These are phyloP conservation scores for Plasmopara viticola DNA, from an alignment of 352 stramenopile species.

Conservation along the genomic window DNA sequence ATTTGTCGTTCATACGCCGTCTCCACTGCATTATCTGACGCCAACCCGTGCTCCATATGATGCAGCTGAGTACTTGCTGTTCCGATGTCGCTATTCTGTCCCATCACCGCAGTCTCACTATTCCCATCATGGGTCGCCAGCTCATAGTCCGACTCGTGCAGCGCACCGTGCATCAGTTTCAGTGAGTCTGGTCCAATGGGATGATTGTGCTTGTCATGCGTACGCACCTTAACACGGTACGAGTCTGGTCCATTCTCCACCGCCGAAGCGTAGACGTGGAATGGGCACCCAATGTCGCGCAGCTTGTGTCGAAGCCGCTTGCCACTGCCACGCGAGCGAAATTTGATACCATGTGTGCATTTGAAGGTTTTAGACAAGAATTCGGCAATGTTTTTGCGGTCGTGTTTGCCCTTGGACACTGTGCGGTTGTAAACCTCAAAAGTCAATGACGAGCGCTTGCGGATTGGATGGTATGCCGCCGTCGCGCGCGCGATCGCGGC, in stretches of 20 bases:
- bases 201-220: slow-evolving; percentile 73
- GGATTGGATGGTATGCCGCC: slow-evolving; percentile 64
- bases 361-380: slow-evolving; percentile 82
- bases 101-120: slow-evolving; percentile 2
- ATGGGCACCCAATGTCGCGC: slow-evolving; percentile 67
- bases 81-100: not conserved
- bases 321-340: slow-evolving; percentile 59
- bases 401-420: slow-evolving; percentile 75
- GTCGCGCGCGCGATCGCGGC: slow-evolving; percentile 50
- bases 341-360: slow-evolving; percentile 81
- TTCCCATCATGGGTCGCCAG: slow-evolving; percentile 20
- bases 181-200: slow-evolving; percentile 58
- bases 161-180: slow-evolving; percentile 37
- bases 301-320: slow-evolving; percentile 63
- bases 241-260: slow-evolving; percentile 45
- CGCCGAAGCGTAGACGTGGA: slow-evolving; percentile 72
- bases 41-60: slow-evolving; percentile 22
- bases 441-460: slow-evolving; percentile 75
- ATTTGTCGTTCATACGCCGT: slow-evolving; percentile 23
- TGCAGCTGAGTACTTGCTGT: slow-evolving; percentile 10
- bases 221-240: slow-evolving; percentile 70
- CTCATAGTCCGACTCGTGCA: slow-evolving; percentile 64
- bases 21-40: slow-evolving; percentile 11
- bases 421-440: slow-evolving; percentile 85
- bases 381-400: slow-evolving; percentile 66